These are phyloP conservation scores for Tilletiopsis washingtonensis DNA, from an alignment of 1,284 basidiomycete species.

Conservation along the genomic window DNA sequence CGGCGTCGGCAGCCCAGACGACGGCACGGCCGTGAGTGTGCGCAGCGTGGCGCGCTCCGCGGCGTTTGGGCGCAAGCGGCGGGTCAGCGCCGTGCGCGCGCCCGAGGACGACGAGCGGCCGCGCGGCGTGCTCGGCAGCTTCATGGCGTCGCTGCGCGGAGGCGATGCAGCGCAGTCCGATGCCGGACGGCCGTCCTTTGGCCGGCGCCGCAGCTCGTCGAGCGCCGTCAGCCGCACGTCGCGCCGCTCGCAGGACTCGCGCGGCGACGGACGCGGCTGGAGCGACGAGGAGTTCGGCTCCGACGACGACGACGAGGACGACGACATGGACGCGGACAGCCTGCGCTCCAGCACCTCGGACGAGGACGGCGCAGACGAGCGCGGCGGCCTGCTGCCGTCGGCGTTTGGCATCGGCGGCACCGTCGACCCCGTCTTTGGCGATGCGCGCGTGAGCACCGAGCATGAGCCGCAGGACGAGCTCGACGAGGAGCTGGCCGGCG, in stretches of 20 bases:
- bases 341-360: conserved; percentile 19
- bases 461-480: conserved; percentile 32
- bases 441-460: conserved; percentile 29
- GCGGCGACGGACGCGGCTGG: conserved; percentile 14
- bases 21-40: conserved; percentile 12
- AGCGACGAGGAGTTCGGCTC: conserved; percentile 30
- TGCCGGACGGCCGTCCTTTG: conserved; percentile 20
- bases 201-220: conserved; percentile 16
- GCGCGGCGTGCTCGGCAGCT: conserved; percentile 36
- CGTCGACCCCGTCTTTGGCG: conserved; percentile 43
- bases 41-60: conserved; percentile 19
- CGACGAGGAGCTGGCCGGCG: conserved; percentile 21
- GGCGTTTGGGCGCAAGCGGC: conserved; percentile 18
- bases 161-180: conserved; percentile 6
- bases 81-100: conserved; percentile 10
- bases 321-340: conserved; percentile 6
- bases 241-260: conserved; percentile 3
- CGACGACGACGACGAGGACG: conserved; percentile 25
- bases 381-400: conserved; percentile 35
- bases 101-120: conserved; percentile 6
- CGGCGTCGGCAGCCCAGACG: conserved; percentile 4
- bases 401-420: conserved; percentile 38
- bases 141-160: conserved; percentile 36
- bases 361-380: conserved; percentile 23
- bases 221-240: conserved; percentile 12